Conservation (phyloP, 257 asterid genomes). For the Schizonepeta tenuifolia region DNA sequence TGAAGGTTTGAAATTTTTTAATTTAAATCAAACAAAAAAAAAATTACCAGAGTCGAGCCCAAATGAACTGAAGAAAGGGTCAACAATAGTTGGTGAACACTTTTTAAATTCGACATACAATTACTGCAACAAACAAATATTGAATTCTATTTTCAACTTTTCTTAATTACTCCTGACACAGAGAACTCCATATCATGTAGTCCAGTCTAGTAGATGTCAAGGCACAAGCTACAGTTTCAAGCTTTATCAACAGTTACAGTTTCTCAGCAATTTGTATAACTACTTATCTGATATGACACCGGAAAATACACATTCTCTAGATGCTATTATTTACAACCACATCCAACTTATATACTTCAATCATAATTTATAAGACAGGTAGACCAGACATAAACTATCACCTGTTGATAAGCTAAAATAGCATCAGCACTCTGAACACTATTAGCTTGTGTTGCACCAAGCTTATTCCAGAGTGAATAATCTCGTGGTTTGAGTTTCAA, state of each 20-base stretch:
- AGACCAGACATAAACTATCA: slow-evolving; percentile 25
- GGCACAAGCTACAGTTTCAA: slow-evolving; percentile 6
- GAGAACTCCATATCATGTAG: slow-evolving; percentile 3
- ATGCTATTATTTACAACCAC: slow-evolving; percentile 15
- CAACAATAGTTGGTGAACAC: neutral
- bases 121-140: neutral
- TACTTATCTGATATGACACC: neutral
- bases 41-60: neutral
- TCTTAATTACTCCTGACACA: neutral
- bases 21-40: neutral
- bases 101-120: neutral
- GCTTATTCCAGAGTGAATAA: slow-evolving; percentile 99
- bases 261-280: slow-evolving; percentile 8
- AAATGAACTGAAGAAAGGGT: neutral
- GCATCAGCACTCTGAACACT: slow-evolving; percentile 98
- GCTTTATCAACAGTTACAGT: neutral
- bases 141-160: slow-evolving; percentile 1
- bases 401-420: slow-evolving; percentile 94
- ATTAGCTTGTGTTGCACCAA: slow-evolving; percentile 99
- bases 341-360: slow-evolving; percentile 19
- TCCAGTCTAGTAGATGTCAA: slow-evolving; percentile 16
- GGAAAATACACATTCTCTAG: neutral
- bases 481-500: slow-evolving; percentile 93
- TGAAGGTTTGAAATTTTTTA: neutral
- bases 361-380: neutral